Evolutionary conservation across 345 rosid species (phyloP), one percentile per base, ranked within the genome.

Genomic region (Abelmoschus esculentus): DNA sequence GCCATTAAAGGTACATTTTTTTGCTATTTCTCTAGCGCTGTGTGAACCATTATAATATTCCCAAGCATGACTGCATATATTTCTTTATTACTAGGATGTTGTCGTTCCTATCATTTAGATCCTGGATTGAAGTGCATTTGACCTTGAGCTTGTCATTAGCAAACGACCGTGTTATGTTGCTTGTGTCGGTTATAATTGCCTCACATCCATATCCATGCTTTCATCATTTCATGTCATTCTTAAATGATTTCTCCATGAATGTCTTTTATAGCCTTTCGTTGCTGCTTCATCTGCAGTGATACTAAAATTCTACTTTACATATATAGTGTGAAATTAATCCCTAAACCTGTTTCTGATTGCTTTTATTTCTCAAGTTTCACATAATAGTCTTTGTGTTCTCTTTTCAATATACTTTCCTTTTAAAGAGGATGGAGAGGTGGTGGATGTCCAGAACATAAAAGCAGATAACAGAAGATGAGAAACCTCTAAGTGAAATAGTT

Each of bases 1-100:
- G 89, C 91, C 68, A 75, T 88, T 38, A 52, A 77, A 88, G 86
- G 97, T 95, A 77, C 72, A 50, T 52, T 10, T 22, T 66, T 70
- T 18, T 44, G 19, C 5, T 14, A 55, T 8, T 31, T 36, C 19
- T 32, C 8, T 38, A 13, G 19, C 29, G 6, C 13, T 62, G 22
- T 47, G 13, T 55, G 34, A 49, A 29, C 53, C 29, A 15, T 36
- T 59, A n/a, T n/a, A n/a, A n/a, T n/a, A n/a, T n/a, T n/a, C n/a
- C n/a, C n/a, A n/a, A n/a, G n/a, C n/a, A n/a, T n/a, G n/a, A n/a
- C n/a, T n/a, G n/a, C n/a, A n/a, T n/a, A n/a, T n/a, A n/a, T n/a
- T n/a, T n/a, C n/a, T n/a, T n/a, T n/a, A n/a, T n/a, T n/a, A 19
- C 14, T 3, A 7, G 44, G 50, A 38, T 34, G 14, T 63, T 58